These are phyloP conservation scores for Melaleuca quinquenervia DNA, from an alignment of 345 rosid genomes.

Conservation along the genomic window DNA sequence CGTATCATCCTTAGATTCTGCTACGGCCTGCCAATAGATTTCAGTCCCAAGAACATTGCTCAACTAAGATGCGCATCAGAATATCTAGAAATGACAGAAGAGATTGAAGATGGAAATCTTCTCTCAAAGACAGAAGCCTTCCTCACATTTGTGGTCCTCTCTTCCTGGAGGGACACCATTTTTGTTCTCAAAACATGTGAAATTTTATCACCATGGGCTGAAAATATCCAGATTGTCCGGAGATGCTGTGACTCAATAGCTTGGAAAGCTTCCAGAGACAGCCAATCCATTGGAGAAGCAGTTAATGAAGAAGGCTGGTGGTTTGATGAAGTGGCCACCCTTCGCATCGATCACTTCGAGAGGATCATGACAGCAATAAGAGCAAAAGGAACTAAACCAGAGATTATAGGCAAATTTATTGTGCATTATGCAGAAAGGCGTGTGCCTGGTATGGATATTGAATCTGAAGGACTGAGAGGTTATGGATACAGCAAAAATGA, in stretches of 20 bases:
- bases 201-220: conserved; percentile 76
- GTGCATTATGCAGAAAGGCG: conserved; percentile 49
- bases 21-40: conserved; percentile 50
- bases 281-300: conserved; percentile 12
- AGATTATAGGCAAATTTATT: conserved; percentile 45
- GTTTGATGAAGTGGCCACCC: conserved; percentile 41
- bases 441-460: conserved; percentile 41
- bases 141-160: conserved; percentile 64
- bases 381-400: conserved; percentile 47
- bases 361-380: conserved; percentile 51
- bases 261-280: conserved; percentile 53
- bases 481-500: conserved; percentile 50
- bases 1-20: conserved; percentile 59
- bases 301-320: conserved; percentile 28
- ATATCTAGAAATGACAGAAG: conserved; percentile 80
- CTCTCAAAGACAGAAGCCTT: conserved; percentile 72
- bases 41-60: conserved; percentile 50
- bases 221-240: conserved; percentile 74
- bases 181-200: conserved; percentile 61
- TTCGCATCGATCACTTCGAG: conserved; percentile 56
- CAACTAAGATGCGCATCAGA: conserved; percentile 75
- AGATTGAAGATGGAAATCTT: conserved; percentile 67
- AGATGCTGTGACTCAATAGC: conserved; percentile 82
- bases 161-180: conserved; percentile 80
- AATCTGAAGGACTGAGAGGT: conserved; percentile 47